A percentile compares a stretch with the other conserved stretches of the same genome.
Evolutionary conservation across 2,329 filamentous ascomycete genomes (phyloP).

Genomic region (Ophiostoma ulmi): DNA sequence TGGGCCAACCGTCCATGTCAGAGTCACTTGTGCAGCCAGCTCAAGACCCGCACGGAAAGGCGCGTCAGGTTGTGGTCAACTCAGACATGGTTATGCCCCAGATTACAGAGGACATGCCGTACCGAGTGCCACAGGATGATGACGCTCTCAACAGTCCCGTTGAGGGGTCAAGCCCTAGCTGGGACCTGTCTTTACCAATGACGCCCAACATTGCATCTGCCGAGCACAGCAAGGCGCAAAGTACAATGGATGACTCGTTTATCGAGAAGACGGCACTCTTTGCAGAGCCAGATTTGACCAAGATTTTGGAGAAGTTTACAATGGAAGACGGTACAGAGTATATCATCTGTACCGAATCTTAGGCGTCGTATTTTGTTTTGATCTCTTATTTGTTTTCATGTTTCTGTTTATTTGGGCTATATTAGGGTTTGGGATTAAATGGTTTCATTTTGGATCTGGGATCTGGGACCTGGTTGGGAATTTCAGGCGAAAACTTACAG

Average conservation of each 20-base stretch:
- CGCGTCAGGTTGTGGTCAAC: conserved; percentile 21
- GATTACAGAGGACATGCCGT: conserved; percentile 24
- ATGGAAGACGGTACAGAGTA: conserved; percentile 24
- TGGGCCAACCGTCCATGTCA: neutral
- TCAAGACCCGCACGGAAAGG: neutral
- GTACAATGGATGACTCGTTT: conserved; percentile 12
- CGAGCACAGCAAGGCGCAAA: conserved; percentile 14
- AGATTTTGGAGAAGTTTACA: conserved; percentile 25
- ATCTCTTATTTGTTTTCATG: neutral
- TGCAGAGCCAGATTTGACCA: conserved; percentile 23
- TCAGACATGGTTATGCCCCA: conserved; percentile 22
- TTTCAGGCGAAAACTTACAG: conserved; percentile 17
- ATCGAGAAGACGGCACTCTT: conserved; percentile 21
- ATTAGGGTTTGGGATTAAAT: neutral
- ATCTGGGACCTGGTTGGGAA: conserved; percentile 11
- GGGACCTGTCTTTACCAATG: conserved; percentile 19
- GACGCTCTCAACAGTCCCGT: conserved; percentile 27
- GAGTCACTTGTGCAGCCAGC: neutral
- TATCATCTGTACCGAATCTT: conserved; percentile 23
- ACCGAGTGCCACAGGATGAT: conserved; percentile 25
- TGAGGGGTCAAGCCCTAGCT: conserved; percentile 17
- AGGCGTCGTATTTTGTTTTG: neutral
- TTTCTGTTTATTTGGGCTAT: neutral
- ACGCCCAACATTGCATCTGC: conserved; percentile 17
- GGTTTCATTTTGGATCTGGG: neutral